Percentiles rank a stretch among this genome's conserved stretches.
These are phyloP conservation scores for Metrosideros polymorpha DNA, from an alignment of 441 rosid species.

Conservation along the genomic window DNA sequence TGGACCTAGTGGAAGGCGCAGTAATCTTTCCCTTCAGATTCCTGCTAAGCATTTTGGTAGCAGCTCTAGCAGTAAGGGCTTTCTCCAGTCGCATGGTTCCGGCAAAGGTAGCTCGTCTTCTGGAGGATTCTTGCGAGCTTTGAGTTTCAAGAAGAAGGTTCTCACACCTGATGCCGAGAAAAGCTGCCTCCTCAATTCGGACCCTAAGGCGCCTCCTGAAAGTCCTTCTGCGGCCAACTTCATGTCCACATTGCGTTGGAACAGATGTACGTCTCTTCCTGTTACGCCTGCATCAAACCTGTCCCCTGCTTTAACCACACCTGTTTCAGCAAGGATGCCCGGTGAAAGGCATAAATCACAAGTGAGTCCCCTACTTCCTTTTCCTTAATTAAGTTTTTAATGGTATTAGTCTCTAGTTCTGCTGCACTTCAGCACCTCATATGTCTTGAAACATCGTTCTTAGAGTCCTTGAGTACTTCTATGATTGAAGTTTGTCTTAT, in stretches of 20 bases:
- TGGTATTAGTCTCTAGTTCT: neutral
- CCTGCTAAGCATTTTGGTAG: conserved; percentile 54
- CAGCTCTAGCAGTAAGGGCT: conserved; percentile 38
- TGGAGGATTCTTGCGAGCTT: conserved; percentile 53
- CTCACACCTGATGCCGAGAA: conserved; percentile 43
- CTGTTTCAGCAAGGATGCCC: conserved; percentile 55
- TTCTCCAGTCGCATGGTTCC: conserved; percentile 46
- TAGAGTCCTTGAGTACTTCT: neutral
- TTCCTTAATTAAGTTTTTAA: neutral
- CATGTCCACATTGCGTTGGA: conserved; percentile 40
- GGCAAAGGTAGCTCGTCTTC: conserved; percentile 44
- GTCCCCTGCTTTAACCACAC: conserved; percentile 54
- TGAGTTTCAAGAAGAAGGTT: conserved; percentile 70
- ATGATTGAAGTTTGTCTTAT: neutral
- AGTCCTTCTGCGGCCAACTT: conserved; percentile 38
- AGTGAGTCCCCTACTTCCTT: conserved; percentile 21
- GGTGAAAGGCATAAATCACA: conserved; percentile 35
- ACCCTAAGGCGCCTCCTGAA: conserved; percentile 25
- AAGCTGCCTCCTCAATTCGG: conserved; percentile 54
- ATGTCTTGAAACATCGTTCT: neutral
- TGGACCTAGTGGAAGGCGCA: conserved; percentile 31
- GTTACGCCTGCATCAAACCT: conserved; percentile 48
- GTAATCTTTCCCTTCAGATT: conserved; percentile 78
- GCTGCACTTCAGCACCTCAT: neutral
- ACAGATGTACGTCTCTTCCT: conserved; percentile 79